Percentiles rank a stretch among this genome's conserved stretches.
phyloP scores from a whole-genome alignment of 1,284 basidiomycete genomes.

The Ustilago shanxiensis region DNA sequence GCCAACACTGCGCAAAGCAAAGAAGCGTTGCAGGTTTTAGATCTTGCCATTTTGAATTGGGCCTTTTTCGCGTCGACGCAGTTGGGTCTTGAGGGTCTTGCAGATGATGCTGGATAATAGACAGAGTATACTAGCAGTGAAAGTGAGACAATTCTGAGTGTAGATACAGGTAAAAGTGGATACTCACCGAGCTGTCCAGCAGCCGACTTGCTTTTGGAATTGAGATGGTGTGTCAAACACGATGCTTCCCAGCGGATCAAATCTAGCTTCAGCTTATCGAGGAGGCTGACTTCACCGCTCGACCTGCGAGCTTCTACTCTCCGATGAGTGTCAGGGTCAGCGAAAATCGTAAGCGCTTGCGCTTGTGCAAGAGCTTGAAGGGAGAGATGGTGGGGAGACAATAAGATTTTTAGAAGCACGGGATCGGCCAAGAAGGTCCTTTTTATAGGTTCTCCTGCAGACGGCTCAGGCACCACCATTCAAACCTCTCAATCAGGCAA shows the following conservation, averaged over 20 bases:
- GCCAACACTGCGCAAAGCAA: constrained; percentile 12
- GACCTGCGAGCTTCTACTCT: constrained; percentile 40
- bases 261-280: too few relatives aligned
- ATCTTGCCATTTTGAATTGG: constrained; percentile 8
- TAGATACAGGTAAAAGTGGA: neutral
- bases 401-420: neutral
- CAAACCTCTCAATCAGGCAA: neutral
- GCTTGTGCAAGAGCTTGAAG: neutral
- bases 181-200: constrained; percentile 32
- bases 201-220: neutral
- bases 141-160: neutral
- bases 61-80: neutral
- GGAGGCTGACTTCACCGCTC: constrained; percentile 9
- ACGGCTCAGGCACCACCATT: constrained; percentile 10
- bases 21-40: neutral
- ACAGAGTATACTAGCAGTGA: constrained; percentile 4
- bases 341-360: neutral
- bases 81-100: neutral
- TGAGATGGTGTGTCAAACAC: constrained; percentile 11
- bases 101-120: neutral
- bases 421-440: neutral
- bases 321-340: neutral
- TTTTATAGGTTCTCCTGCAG: constrained; percentile 7
- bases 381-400: neutral
- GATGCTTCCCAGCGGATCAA: constrained; percentile 3